Base-by-base conservation (phyloP, 805 yeast genomes). In the Blastobotrys muscicola region DNA sequence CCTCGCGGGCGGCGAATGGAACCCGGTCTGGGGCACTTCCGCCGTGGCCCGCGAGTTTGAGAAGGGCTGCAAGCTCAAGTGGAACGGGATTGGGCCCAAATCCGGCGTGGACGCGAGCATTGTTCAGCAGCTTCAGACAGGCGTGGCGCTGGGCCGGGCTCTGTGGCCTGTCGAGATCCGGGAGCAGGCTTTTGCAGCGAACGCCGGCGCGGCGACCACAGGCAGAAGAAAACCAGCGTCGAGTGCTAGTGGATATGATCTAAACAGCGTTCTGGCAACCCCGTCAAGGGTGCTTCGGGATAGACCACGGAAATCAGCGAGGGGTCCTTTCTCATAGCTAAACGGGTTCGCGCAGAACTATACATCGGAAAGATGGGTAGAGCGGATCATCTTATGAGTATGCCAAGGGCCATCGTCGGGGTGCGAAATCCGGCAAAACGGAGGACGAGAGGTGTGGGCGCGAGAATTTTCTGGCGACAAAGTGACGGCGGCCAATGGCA, bases 41-140 rank as follows among this genome's bases (percentile, higher is more conserved):
- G 73, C 69, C 29, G 78, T 80, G 2, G 76, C 82, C 47, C 77
- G 75, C 51, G 87, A 80, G 56, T 67, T 82, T 35, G 69, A 70
- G 2, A 72, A 75, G 50, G 90, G 89, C 6, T 82, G 87, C 59
- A 79, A 75, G 47, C 74, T 75, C 33, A 69, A 20, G 26, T 20
- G 68, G 29, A 34, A 39, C 82, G 89, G 87, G 57, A 68, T 13
- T 70, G 15, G 26, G 26, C 26, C 6, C 26, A 20, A 6, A 20
- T 20, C 26, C 26, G 26, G 26, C 26, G 26, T 20, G 26, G 26
- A 20, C 26, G 26, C 26, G 6, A 20, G 26, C 26, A 20, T 20
- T 20, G 26, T 6, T 6, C 26, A 20, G 26, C 26, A 20, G 26
- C 26, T 20, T 6, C 26, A 20, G 26, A 20, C 26, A 3, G 66